These are phyloP conservation scores for Oryza longistaminata DNA, from an alignment of 176 grass and related monocot species.

Conservation along the genomic window DNA sequence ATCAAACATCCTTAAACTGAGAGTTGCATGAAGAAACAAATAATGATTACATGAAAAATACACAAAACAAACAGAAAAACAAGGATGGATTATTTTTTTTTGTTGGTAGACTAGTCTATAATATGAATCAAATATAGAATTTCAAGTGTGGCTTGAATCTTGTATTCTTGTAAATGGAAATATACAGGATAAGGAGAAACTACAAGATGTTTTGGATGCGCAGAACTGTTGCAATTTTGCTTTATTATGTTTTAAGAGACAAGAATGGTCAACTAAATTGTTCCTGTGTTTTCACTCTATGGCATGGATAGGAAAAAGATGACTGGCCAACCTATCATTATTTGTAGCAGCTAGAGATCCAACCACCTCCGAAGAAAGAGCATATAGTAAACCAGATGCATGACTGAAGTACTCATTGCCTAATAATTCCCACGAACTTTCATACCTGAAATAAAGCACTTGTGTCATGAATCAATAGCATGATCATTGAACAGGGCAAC, in stretches of 20 bases:
- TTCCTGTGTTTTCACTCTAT: neutral
- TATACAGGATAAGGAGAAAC: neutral
- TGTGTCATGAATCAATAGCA: conserved; percentile 20
- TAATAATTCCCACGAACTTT: conserved; percentile 84
- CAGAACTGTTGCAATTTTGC: neutral
- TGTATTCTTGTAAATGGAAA: neutral
- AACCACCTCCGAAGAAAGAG: conserved; percentile 84
- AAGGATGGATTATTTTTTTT: neutral
- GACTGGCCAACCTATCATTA: conserved; percentile 69
- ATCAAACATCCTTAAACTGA: conserved; percentile 94
- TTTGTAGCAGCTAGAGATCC: conserved; percentile 64
- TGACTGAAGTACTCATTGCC: conserved; percentile 88
- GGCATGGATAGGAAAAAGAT: conserved; percentile 2
- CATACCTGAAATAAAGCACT: conserved; percentile 62
- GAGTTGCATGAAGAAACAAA: conserved; percentile 18
- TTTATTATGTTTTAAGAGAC: neutral
- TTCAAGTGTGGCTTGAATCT: neutral
- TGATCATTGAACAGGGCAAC: neutral
- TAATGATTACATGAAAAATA: conserved; percentile 1
- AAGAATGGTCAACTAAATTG: conserved; percentile 25
- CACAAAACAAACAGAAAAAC: neutral
- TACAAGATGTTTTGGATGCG: neutral
- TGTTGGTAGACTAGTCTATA: neutral
- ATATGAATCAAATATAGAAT: neutral
- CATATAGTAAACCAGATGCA: conserved; percentile 81